Base-by-base conservation (phyloP, 2,329 filamentous ascomycete genomes). In the Trichoderma oligosporum region DNA sequence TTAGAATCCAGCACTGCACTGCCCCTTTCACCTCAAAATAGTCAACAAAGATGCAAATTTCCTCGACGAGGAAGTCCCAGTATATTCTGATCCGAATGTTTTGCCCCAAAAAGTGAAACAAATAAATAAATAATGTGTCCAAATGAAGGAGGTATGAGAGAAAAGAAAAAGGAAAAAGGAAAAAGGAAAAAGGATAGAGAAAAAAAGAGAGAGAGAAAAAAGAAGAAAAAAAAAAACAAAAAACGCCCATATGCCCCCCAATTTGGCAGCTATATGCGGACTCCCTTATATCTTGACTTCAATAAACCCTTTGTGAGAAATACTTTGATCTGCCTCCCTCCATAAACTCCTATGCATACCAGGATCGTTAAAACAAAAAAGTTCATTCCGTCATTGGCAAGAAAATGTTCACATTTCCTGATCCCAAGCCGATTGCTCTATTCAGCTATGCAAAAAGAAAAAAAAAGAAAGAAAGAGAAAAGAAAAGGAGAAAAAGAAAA, bases 271-370 rank as follows among this genome's bases (percentile, higher is more conserved):
- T 39, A 56, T 53, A 56, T 59, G 51, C 51, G 57, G 41, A 56
- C 18, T 59, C 38, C 57, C 39, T 33, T 47, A 49, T 36, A 29
- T 33, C 25, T 49, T 35, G 42, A 42, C 33, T 46, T 55, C 29
- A 42, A 29, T 45, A 56, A n/a, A 27, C 57, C 48, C 42, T 39
- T 55, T 57, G 54, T 29, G 56, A 29, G 14, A 58, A 54, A 58
- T 58, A 48, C 56, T 58, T 33, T 41, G 33, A 36, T 52, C 27
- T 41, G 41, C 45, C 52, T 44, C 51, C 51, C 25, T 53, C 38
- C 57, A 42, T 35, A 16, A 59, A 59, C 57, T 59, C 57, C 57
- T 24, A 56, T 59, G 44, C 57, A 56, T 59, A 59, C 36, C 51
- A 59, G 44, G 51, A 49, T 59, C 57, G 42, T 59, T 44, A 59